Base-by-base conservation (phyloP, 1,284 basidiomycete genomes). In the Hemileia vastatrix region DNA sequence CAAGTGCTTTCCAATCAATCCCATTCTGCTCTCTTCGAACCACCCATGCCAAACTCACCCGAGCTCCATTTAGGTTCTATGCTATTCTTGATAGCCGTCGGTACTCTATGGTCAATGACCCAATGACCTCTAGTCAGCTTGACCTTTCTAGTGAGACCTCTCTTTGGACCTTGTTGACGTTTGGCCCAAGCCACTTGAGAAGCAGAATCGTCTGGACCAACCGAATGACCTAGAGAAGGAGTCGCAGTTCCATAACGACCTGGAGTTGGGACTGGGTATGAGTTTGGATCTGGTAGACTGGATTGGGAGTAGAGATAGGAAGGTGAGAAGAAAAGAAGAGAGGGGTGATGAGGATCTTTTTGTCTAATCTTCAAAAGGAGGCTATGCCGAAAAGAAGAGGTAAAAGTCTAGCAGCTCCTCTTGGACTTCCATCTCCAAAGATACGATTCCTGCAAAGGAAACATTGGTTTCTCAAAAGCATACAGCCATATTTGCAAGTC, bases 31-130 rank as follows among this genome's bases (percentile, higher is more conserved):
- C 27, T 27, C 27, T 27, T 27, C 27, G 27, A 27, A 27, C 27
- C 27, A 27, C 27, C 27, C 27, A 27, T 27, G 27, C 27, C 27
- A 27, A 27, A 27, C 27, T 27, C 27, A 27, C n/a, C n/a, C n/a
- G n/a, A n/a, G n/a, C n/a, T 79, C 80, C 86, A 94, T 75, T 87
- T 88, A 43, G 82, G 77, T 76, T 95, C 91, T 51, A 90, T 85
- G 19, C 90, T 88, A 67, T 86, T 89, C 70, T 82, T 82, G 58
- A 94, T 83, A 2, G 91, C 87, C 0, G 87, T 86, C 1, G 92
- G 92, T 0, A 94, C 91, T n/a, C 84, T 81, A 73, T 92, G n/a
- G n/a, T n/a, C n/a, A n/a, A n/a, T n/a, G n/a, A n/a, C n/a, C n/a
- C n/a, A n/a, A n/a, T n/a, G 32, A 65, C 70, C 70, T 52, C 88